Evolutionary conservation across 768 basidiomycete species (phyloP), one percentile per base, ranked within the genome.

Genomic region (Clitopilus hobsonii): DNA sequence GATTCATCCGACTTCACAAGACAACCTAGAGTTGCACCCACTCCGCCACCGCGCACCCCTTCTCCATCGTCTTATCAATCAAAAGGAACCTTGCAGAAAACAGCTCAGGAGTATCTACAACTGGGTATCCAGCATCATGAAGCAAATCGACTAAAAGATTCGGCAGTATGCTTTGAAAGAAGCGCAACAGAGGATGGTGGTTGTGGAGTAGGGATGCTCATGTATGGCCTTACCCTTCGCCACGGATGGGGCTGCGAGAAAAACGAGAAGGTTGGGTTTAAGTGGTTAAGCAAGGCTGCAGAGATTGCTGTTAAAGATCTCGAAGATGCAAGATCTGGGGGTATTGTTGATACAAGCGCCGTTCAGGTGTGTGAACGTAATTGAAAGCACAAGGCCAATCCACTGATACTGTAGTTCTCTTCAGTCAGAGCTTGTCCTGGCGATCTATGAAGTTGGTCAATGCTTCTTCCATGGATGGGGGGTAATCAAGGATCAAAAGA

Each of bases 391-490:
- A n/a, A n/a, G n/a, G n/a, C n/a, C n/a, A n/a, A 6, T 10, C 22
- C 25, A 51, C 38, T 32, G 48, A 57, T 38, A 50, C 54, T 32
- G 29, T 54, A 57, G 14, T 28, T 49, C 22, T 38, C 38, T 49
- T 11, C 58, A 92, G 84, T 82, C 77, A 22, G 93, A 95, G 68
- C 80, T 96, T 13, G 86, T 94, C 18, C 76, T 95, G 20, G 91
- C 94, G 0, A 89, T 95, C 47, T 91, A 94, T 64, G 94, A 95
- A 70, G 91, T 95, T 3, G 94, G 91, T 0, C 90, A 92, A 68
- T 93, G 91, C 65, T 96, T 94, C 70, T 90, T 89, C 66, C 90
- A 92, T 51, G 94, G 93, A 1, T 95, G 93, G 92, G 94, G 94
- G 6, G 85, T 92, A 11, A 65, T 71, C 25, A 91, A 91, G 67